These are phyloP conservation scores for Chrysosporium keratinophilum DNA, from an alignment of 2,329 filamentous ascomycete genomes.

Conservation along the genomic window DNA sequence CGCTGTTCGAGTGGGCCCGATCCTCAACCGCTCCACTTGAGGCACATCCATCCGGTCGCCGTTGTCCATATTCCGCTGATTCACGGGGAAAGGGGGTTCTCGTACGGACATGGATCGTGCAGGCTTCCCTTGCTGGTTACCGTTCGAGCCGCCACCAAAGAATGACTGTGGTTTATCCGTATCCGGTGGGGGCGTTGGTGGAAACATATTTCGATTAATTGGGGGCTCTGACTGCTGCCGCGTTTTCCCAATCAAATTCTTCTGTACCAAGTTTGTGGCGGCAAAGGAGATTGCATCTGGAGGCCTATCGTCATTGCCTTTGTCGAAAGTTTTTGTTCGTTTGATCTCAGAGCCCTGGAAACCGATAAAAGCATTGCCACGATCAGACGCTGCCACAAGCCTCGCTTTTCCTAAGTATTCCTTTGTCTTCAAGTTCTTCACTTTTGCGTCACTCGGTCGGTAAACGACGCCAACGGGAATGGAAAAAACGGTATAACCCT, in stretches of 20 bases:
- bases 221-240: constrained; percentile 80
- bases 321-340: constrained; percentile 23
- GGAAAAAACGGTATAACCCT: constrained; percentile 98
- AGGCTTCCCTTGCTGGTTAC: constrained; percentile 27
- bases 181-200: constrained; percentile 96
- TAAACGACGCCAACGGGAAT: constrained; percentile 95
- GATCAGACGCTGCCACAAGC: constrained; percentile 77
- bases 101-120: constrained; percentile 42
- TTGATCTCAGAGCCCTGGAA: constrained; percentile 72
- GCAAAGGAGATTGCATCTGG: constrained; percentile 80
- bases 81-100: constrained; percentile 34
- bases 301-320: constrained; percentile 60
- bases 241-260: constrained; percentile 62
- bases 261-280: constrained; percentile 85
- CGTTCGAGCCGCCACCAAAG: constrained; percentile 20
- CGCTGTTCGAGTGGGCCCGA: constrained; percentile 41
- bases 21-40: constrained; percentile 32
- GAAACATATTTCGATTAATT: constrained; percentile 69
- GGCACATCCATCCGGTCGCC: constrained; percentile 18
- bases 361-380: constrained; percentile 68
- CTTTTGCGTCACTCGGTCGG: constrained; percentile 91
- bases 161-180: constrained; percentile 49
- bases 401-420: constrained; percentile 96
- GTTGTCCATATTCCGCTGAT: constrained; percentile 2
- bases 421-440: constrained; percentile 95